Base-by-base conservation (phyloP, 2,329 filamentous ascomycete species). In the Arachnomyces sp. region DNA sequence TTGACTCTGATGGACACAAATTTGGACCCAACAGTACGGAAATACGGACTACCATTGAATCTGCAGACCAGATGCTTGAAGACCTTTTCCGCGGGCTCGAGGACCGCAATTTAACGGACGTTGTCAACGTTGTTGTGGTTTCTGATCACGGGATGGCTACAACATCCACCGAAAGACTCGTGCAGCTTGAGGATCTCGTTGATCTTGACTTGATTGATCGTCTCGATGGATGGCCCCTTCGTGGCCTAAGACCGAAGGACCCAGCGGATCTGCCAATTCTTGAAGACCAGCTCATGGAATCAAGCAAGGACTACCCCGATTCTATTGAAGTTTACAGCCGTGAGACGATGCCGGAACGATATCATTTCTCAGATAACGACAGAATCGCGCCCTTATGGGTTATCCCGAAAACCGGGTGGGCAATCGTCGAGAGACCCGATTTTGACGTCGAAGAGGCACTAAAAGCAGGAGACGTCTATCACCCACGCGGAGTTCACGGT, bases 91-190 rank as follows among this genome's bases (percentile, higher is more conserved):
- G 70, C 2, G 89, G 89, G 0, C 71, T 98, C 0, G 77, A 89
- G 45, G 66, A 75, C 34, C 80, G 92, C 36, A 95, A 96, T 57
- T 67, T 98, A 37, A 95, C 88, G 0, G 60, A 82, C 14, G 84
- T 98, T 44, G 86, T 96, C 56, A 98, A 98, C 50, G 75, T 98
- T 6, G 80, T 98, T 28, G 75, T 98, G n/a, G 90, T 98, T 2
- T 95, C 88, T 1, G 92, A 98, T 59, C 92, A 98, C 59, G 92
- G 92, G 37, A 98, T 98, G 92, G 92, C 92, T 1, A 94, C 88
- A 0, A 96, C 92, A 0, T 85, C 89, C 44, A 78, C 76, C 0
- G 73, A 80, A 13, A 77, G 92, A 8, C 69, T 96, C 34, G 75
- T 96, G 17, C 92, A 96, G 62, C 71, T 96, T 2, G 92, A 98